These are phyloP conservation scores for Skeletonema costatum DNA, from an alignment of 108 stramenopile species.

Conservation along the genomic window DNA sequence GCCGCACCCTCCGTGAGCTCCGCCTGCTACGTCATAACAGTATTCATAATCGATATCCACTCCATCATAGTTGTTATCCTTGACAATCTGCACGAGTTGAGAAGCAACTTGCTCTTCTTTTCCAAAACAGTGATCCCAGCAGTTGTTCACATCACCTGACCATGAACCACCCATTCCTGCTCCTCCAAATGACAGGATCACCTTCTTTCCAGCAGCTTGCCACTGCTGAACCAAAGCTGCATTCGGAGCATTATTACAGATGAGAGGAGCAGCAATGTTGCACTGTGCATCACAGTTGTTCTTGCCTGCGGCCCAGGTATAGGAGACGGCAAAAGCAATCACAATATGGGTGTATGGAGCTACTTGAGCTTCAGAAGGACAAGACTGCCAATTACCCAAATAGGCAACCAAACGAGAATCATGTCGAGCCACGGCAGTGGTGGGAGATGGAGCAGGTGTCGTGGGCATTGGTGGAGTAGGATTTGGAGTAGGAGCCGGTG, in stretches of 20 bases:
- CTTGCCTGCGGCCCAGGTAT: slow-evolving; percentile 43
- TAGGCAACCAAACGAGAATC: slow-evolving; percentile 63
- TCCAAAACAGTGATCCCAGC: slow-evolving; percentile 66
- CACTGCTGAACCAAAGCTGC: slow-evolving; percentile 46
- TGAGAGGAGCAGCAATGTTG: slow-evolving; percentile 31
- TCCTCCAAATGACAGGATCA: slow-evolving; percentile 69
- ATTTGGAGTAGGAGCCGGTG: not conserved
- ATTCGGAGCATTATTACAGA: slow-evolving; percentile 48
- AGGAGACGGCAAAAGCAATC: slow-evolving; percentile 62
- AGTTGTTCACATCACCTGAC: slow-evolving; percentile 47
- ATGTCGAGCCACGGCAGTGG: slow-evolving; percentile 3
- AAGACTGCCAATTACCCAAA: slow-evolving; percentile 66
- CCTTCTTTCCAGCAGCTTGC: slow-evolving; percentile 60
- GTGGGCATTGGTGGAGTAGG: slow-evolving; percentile 18
- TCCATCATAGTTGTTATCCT: slow-evolving; percentile 43
- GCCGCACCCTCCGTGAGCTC: slow-evolving; percentile 1
- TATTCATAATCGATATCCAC: slow-evolving; percentile 62
- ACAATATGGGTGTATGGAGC: slow-evolving; percentile 62
- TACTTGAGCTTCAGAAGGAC: slow-evolving; percentile 52
- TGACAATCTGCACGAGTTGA: slow-evolving; percentile 39
- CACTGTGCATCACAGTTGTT: slow-evolving; percentile 50
- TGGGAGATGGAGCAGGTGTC: slow-evolving; percentile 7
- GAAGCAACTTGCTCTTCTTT: slow-evolving; percentile 46
- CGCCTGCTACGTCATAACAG: slow-evolving; percentile 42
- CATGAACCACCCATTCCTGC: slow-evolving; percentile 70